Conservation (phyloP, 768 basidiomycete species). For the Boletellus sp. region DNA sequence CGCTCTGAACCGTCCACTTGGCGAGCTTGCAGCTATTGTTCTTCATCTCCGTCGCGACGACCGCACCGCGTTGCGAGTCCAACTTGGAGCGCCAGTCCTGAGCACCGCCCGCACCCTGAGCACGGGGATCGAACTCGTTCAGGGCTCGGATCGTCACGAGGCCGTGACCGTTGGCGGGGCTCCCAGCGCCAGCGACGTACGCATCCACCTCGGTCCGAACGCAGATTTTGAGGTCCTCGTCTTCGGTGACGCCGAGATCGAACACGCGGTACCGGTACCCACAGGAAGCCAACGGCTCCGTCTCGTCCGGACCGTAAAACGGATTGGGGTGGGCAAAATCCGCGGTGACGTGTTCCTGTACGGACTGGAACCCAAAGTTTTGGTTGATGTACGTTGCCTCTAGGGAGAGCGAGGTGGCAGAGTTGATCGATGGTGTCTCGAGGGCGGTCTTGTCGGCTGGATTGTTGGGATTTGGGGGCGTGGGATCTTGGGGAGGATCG, state of each 20-base stretch:
- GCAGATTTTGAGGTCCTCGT: constrained; percentile 87
- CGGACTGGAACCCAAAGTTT: constrained; percentile 96
- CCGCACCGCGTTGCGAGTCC: constrained; percentile 94
- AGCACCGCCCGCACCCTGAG: constrained; percentile 88
- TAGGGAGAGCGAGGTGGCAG: constrained; percentile 87
- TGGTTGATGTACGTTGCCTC: constrained; percentile 99
- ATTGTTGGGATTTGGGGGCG: constrained; percentile 75
- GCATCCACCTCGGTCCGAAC: constrained; percentile 97
- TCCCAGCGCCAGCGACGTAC: constrained; percentile 61
- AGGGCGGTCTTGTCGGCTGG: constrained; percentile 61
- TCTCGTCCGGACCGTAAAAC: constrained; percentile 92
- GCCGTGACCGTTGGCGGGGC: constrained; percentile 64
- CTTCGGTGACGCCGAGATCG: constrained; percentile 85
- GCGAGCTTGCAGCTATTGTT: constrained; percentile 98
- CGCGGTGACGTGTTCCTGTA: constrained; percentile 66
- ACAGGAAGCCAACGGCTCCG: constrained; percentile 92
- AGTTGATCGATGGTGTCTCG: constrained; percentile 85
- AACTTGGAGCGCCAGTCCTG: constrained; percentile 99
- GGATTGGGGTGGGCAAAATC: constrained; percentile 89
- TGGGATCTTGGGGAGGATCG: constrained; percentile 85
- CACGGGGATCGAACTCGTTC: constrained; percentile 93
- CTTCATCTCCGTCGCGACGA: constrained; percentile 99
- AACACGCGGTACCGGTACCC: constrained; percentile 96
- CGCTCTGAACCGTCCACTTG: constrained; percentile 94
- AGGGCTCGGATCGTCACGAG: constrained; percentile 90